These are phyloP conservation scores for Oryza glumipatula DNA, from an alignment of 176 grass and related monocot species.

Conservation along the genomic window DNA sequence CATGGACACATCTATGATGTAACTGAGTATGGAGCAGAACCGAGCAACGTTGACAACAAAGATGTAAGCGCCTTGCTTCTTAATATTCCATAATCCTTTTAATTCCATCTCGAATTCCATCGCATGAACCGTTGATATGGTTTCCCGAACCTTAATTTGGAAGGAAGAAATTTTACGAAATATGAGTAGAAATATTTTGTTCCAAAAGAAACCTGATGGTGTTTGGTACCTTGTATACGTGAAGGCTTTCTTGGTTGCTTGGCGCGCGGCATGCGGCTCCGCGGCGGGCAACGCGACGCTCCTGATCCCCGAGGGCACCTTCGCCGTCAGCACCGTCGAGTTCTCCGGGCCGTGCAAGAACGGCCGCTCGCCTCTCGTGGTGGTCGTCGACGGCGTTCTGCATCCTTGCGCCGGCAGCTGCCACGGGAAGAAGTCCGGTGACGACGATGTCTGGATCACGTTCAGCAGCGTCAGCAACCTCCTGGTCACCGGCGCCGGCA, in stretches of 20 bases:
- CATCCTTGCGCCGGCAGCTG: not conserved
- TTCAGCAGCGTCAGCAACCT: conserved; percentile 44
- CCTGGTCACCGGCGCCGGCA: conserved; percentile 47
- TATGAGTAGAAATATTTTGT: too few relatives aligned
- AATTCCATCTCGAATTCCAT: too few relatives aligned
- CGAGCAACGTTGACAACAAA: conserved; percentile 43
- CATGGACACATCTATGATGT: conserved; percentile 21
- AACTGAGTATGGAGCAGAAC: conserved; percentile 44
- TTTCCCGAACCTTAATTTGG: too few relatives aligned
- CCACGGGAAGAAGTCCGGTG: not conserved
- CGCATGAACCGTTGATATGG: too few relatives aligned
- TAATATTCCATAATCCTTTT: not conserved
- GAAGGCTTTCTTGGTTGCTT: conserved; percentile 52
- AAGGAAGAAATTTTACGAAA: too few relatives aligned
- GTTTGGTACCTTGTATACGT: not conserved
- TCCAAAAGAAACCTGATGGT: too few relatives aligned
- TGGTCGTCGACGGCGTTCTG: conserved; percentile 44
- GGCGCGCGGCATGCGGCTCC: conserved; percentile 47
- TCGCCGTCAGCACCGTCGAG: conserved; percentile 32
- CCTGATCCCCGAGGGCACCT: conserved; percentile 50
- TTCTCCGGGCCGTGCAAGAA: conserved; percentile 47
- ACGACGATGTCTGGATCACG: conserved; percentile 45
- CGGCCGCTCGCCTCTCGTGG: not conserved
- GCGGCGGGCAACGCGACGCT: conserved; percentile 30
- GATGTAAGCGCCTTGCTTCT: not conserved